A percentile compares a stretch with the other conserved stretches of the same genome.
These are phyloP conservation scores for Salvia rosmarinus DNA, from an alignment of 257 asterid species.

Conservation along the genomic window DNA sequence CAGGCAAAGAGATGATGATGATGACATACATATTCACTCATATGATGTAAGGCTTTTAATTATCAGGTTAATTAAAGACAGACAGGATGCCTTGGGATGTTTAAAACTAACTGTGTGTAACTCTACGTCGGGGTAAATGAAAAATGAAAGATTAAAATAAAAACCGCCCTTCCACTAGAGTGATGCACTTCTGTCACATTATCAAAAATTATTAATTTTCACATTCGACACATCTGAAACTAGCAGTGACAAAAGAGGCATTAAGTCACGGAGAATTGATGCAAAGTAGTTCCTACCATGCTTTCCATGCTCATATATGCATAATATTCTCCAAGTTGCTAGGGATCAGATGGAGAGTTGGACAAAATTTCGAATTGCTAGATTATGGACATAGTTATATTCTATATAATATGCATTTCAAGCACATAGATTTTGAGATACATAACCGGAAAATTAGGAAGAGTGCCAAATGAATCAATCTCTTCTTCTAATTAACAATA, in stretches of 20 bases:
- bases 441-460: background rate
- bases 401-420: background rate
- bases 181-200: background rate
- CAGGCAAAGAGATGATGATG: background rate
- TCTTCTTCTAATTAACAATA: constrained; percentile 15
- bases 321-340: background rate
- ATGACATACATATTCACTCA: too few relatives aligned
- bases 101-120: background rate
- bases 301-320: background rate
- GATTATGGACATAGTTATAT: constrained; percentile 5
- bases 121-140: constrained; percentile 8
- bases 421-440: background rate
- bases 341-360: background rate
- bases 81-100: too few relatives aligned
- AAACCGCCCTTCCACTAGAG: background rate
- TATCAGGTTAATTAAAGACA: too few relatives aligned
- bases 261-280: too few relatives aligned
- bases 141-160: background rate
- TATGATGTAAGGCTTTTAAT: too few relatives aligned
- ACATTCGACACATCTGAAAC: background rate
- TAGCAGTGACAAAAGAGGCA: background rate
- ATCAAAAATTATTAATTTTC: background rate
- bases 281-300: background rate
- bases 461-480: background rate
- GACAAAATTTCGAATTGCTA: background rate